These are phyloP conservation scores for Bromus sterilis DNA, from an alignment of 176 grass and related monocot species.

Conservation along the genomic window DNA sequence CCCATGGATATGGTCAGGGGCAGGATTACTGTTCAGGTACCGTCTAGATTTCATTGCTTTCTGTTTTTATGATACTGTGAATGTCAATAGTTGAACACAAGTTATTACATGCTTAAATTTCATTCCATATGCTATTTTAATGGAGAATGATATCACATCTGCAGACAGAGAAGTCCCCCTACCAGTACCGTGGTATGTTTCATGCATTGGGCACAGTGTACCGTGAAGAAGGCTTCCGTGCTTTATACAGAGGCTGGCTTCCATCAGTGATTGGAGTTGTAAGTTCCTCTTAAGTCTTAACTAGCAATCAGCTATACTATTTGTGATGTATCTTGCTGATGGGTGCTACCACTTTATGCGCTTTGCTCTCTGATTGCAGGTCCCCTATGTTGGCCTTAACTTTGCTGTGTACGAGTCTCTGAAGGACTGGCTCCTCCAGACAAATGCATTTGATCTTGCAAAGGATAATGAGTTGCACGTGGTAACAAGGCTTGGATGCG, in stretches of 20 bases:
- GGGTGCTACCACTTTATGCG: neutral
- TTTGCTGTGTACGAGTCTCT: slow-evolving; percentile 94
- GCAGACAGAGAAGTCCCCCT: slow-evolving; percentile 91
- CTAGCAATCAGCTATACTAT: neutral
- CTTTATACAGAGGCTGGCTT: slow-evolving; percentile 97
- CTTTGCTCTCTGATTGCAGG: slow-evolving; percentile 32
- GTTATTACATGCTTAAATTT: neutral
- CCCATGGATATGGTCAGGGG: slow-evolving; percentile 99
- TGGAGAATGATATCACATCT: neutral
- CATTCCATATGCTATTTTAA: neutral
- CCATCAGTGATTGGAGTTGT: slow-evolving; percentile 99
- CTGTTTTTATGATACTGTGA: neutral
- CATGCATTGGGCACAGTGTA: slow-evolving; percentile 91
- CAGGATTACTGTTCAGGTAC: slow-evolving; percentile 96
- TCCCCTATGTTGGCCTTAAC: slow-evolving; percentile 96
- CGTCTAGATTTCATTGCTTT: neutral
- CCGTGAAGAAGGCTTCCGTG: slow-evolving; percentile 96
- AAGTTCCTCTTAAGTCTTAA: slow-evolving; percentile 34
- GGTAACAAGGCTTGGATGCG: slow-evolving; percentile 75
- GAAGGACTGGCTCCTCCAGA: slow-evolving; percentile 74
- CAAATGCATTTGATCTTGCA: slow-evolving; percentile 61
- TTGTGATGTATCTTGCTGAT: neutral
- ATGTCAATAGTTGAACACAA: neutral
- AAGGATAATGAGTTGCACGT: slow-evolving; percentile 69
- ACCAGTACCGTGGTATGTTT: slow-evolving; percentile 99